Evolutionary conservation across 2,329 filamentous ascomycete genomes (phyloP), one percentile per base, ranked within the genome.

Genomic region (Colletotrichum limetticola): DNA sequence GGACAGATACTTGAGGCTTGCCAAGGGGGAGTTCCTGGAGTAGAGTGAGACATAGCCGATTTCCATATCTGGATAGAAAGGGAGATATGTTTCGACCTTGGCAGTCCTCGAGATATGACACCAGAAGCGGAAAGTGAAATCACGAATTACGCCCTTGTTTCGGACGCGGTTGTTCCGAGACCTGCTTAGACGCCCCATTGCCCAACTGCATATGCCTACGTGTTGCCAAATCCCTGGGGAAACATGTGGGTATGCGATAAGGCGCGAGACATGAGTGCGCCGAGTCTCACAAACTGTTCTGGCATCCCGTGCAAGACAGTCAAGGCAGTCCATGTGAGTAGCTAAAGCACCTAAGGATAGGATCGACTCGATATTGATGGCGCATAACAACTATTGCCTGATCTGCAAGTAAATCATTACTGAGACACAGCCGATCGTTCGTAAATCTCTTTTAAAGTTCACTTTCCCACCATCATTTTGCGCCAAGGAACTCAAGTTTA

Each of bases 51-150:
- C 52, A 69, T 65, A 68, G 9, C 5, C 30, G n/a, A n/a, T 4
- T 30, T 19, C 32, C 24, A n/a, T 24, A 4, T 65, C 5, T 9
- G 37, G 37, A 24, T 28, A 26, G 37, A 7, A 12, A 42, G 32
- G 26, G 49, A 68, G 53, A 42, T 14, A n/a, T 57, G 35, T 68
- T 57, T 64, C 11, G 16, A 22, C 37, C 53, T 12, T 11, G 9
- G 52, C 30, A 52, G 42, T 56, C n/a, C 14, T 72, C 65, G 65
- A 63, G 55, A 72, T 2, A 53, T 72, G 30, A 19, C 6, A 65
- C 62, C 62, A 28, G 16, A 64, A 63, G 16, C 22, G 49, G 49
- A 22, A n/a, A n/a, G 19, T 22, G 42, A n/a, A 49, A 49, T 42
- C 37, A 42, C 37, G 37, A 42, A 42, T 42, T 19, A 19, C 37